phyloP scores from a whole-genome alignment of 139 green algal genomes.

The Volvox reticuliferus region DNA sequence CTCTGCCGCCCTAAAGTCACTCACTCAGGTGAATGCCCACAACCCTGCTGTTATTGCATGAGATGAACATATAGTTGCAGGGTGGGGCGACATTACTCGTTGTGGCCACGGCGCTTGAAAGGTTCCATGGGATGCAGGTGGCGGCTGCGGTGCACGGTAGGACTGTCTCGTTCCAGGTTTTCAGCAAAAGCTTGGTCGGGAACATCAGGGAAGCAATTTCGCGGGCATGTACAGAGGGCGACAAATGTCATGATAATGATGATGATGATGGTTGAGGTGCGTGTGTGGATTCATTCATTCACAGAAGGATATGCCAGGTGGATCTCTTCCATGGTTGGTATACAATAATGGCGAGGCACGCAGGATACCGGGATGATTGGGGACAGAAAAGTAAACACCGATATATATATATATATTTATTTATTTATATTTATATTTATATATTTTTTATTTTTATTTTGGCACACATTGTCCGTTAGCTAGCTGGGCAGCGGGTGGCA shows the following conservation, averaged over 20 bases:
- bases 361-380: too few species aligned
- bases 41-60: neutral
- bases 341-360: too few species aligned
- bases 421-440: too few species aligned
- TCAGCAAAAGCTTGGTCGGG: neutral
- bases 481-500: too few species aligned
- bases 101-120: neutral
- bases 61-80: conserved; percentile 17
- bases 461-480: too few species aligned
- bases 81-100: neutral
- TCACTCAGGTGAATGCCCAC: neutral
- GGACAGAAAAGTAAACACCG: too few species aligned
- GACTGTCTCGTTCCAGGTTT: neutral
- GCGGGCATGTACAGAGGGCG: neutral
- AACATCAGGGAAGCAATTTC: neutral
- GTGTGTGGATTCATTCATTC: too few species aligned
- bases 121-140: neutral
- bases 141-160: neutral
- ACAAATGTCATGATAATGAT: neutral
- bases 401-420: too few species aligned
- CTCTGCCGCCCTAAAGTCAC: neutral
- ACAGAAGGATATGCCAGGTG: too few species aligned
- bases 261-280: neutral
- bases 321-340: too few species aligned
- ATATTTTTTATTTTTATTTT: too few species aligned